phyloP scores from a whole-genome alignment of 2,329 filamentous ascomycete genomes.

The Fusarium ramigenum region DNA sequence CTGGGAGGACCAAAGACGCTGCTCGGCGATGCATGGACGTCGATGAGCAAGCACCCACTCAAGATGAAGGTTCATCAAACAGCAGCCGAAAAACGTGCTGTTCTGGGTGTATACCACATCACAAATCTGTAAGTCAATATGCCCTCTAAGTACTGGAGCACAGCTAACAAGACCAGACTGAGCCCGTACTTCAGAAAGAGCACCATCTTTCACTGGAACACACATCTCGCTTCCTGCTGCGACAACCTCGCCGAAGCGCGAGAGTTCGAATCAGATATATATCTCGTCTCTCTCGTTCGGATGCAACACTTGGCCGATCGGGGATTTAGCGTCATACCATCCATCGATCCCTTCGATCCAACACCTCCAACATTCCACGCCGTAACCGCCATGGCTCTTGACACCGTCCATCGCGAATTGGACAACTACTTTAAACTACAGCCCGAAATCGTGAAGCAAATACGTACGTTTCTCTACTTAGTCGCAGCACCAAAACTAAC shows the following conservation, averaged over 20 bases:
- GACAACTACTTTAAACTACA: slow-evolving; percentile 40
- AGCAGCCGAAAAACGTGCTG: slow-evolving; percentile 51
- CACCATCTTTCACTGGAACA: slow-evolving; percentile 45
- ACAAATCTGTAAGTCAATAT: slow-evolving; percentile 44
- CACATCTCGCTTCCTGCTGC: slow-evolving; percentile 49
- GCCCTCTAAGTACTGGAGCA: rapidly evolving
- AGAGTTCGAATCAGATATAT: slow-evolving; percentile 47
- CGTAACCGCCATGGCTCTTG: slow-evolving; percentile 48
- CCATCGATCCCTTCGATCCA: slow-evolving; percentile 37
- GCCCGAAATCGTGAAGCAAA: slow-evolving; percentile 31
- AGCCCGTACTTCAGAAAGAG: slow-evolving; percentile 45
- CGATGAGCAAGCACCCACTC: slow-evolving; percentile 26
- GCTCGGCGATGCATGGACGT: slow-evolving; percentile 46
- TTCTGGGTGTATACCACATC: slow-evolving; percentile 53
- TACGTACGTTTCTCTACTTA: slow-evolving; percentile 9
- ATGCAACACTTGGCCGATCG: slow-evolving; percentile 49
- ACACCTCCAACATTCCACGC: slow-evolving; percentile 35
- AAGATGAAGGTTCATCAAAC: slow-evolving; percentile 39
- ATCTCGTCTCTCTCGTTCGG: slow-evolving; percentile 46
- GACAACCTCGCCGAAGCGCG: slow-evolving; percentile 40
- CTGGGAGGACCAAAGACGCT: slow-evolving; percentile 42
- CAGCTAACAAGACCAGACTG: not conserved
- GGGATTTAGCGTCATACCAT: slow-evolving; percentile 37
- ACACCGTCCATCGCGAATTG: slow-evolving; percentile 47
- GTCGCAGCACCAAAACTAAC: not conserved